Evolutionary conservation across 1,284 basidiomycete species (phyloP).

Genomic region (Tylopilus sp.): DNA sequence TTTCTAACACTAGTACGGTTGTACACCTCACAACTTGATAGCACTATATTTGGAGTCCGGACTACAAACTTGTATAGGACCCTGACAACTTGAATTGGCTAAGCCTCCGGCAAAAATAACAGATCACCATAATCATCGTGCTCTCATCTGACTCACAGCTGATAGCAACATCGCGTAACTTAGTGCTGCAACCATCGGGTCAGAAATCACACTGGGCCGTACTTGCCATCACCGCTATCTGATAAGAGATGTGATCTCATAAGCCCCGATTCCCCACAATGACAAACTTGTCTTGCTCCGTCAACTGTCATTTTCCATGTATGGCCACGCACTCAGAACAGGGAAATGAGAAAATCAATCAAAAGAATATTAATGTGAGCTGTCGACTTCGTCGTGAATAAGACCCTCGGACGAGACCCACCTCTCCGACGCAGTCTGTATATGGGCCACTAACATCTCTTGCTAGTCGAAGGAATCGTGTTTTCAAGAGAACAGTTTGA

Average conservation of each 20-base stretch:
- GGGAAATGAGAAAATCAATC: slow-evolving; percentile 84
- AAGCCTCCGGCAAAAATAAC: no score
- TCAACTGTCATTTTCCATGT: slow-evolving; percentile 79
- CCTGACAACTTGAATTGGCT: no score
- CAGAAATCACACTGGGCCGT: slow-evolving; percentile 90
- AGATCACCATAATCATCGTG: no score
- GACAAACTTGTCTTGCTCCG: slow-evolving; percentile 94
- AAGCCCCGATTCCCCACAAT: slow-evolving; percentile 91
- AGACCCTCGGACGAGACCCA: slow-evolving; percentile 96
- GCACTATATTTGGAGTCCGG: no score
- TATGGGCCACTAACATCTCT: slow-evolving; percentile 82
- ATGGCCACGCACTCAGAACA: slow-evolving; percentile 91
- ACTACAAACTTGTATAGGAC: no score
- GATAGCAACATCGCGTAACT: no score
- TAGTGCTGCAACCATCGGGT: slow-evolving; percentile 85
- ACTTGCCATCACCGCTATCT: slow-evolving; percentile 88
- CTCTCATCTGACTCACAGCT: no score
- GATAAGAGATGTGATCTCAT: slow-evolving; percentile 78
- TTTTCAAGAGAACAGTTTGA: slow-evolving; percentile 81
- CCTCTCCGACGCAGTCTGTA: slow-evolving; percentile 88
- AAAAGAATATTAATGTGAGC: slow-evolving; percentile 75
- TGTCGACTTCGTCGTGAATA: slow-evolving; percentile 93
- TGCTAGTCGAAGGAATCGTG: slow-evolving; percentile 93
- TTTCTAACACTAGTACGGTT: no score
- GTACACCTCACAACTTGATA: no score